Percentiles rank a stretch among this genome's conserved stretches.
Conservation (phyloP, 495 filamentous ascomycete species). For the Hypoxylon crocopeplum region DNA sequence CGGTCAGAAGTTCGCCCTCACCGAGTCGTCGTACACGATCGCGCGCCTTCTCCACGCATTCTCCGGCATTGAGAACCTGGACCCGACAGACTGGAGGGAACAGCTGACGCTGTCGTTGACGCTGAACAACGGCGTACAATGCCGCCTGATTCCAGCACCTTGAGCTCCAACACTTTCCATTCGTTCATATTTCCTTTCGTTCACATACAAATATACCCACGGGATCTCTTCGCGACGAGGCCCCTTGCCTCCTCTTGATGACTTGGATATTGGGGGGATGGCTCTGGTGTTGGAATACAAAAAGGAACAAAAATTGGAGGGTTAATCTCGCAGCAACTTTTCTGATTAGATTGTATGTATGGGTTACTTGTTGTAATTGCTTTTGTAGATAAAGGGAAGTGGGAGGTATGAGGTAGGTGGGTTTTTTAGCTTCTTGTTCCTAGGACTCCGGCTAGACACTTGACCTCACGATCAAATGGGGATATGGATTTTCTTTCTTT, state of each 20-base stretch:
- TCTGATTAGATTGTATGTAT: constrained; percentile 5
- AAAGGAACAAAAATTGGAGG: constrained; percentile 15
- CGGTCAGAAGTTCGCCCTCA: constrained; percentile 59
- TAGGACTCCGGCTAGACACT: constrained; percentile 26
- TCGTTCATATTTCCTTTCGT: constrained; percentile 5
- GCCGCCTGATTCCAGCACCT: constrained; percentile 21
- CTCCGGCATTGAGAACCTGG: constrained; percentile 31
- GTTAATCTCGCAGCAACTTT: background rate
- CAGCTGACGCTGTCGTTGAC: constrained; percentile 40
- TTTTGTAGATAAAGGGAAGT: constrained; percentile 4
- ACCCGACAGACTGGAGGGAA: constrained; percentile 42
- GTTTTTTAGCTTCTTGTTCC: constrained; percentile 14
- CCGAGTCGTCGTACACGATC: constrained; percentile 65
- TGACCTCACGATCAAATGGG: constrained; percentile 37
- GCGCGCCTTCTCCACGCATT: constrained; percentile 52
- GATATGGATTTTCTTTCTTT: constrained; percentile 10
- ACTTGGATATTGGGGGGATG: constrained; percentile 8
- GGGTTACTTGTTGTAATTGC: constrained; percentile 11
- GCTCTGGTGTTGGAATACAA: constrained; percentile 19
- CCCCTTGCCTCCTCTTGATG: constrained; percentile 15
- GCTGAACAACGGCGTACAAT: constrained; percentile 34
- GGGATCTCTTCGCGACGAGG: constrained; percentile 16
- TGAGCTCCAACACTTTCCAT: constrained; percentile 1
- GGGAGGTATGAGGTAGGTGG: constrained; percentile 1
- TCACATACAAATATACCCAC: constrained; percentile 13